Evolutionary conservation across 768 basidiomycete species (phyloP), one percentile per base, ranked within the genome.

Genomic region (Amanita muscaria): DNA sequence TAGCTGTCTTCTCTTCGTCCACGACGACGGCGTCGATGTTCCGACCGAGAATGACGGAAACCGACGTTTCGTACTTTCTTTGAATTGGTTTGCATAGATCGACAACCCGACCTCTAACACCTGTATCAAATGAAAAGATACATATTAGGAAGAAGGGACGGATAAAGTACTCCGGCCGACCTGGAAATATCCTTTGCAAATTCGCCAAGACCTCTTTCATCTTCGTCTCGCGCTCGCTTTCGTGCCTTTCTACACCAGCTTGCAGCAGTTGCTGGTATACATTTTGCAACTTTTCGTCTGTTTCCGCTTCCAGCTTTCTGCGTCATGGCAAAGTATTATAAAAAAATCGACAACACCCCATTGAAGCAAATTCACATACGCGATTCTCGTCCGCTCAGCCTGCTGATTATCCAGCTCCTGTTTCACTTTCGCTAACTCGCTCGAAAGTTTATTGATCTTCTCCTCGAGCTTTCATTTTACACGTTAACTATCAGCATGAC

Each of bases 1-100:
- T 96, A 1, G 90, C 96, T 1, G 88, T 93, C 64, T 88, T 91
- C 67, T 98, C 93, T 56, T 90, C 85, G 56, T 99, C 94, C 1
- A 98, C 93, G 6, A 99, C 89, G 44, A 99, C 77, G 1, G 92
- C 88, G 56, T 98, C 96, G 45, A 92, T 86, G 58, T 98, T 92
- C 42, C 94, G 76, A 0, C 96, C 96, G 2, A 99, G 74, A 18
- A 97, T 80, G 24, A 92, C 89, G 1, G 87, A 81, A 10, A 99
- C 88, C 0, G 96, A 90, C 0, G 78, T 77, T 58, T 96, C 88
- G 57, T 94, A 98, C 62, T 94, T 94, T 44, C 85, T 75, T 42
- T 84, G 81, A 2, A 87, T 88, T 4, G 96, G 94, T 59, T 94
- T 91, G 68, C 94, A 98, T 5, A 98, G 71, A 59, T 98, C 96